Conservation (phyloP, 441 rosid species). For the Croton laevigatus region DNA sequence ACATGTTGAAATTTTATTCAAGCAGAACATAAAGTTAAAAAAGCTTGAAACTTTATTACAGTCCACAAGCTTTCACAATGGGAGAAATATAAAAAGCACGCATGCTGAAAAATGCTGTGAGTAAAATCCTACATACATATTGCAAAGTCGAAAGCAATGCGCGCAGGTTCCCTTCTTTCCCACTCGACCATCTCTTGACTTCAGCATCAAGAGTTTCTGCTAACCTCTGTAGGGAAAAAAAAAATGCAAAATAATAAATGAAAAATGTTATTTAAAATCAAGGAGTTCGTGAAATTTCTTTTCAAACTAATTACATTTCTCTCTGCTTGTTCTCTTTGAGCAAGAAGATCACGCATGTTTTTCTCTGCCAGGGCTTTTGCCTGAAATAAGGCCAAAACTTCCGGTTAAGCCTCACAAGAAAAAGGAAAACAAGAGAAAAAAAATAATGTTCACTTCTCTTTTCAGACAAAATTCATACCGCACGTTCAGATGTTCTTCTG, state of each 20-base stretch:
- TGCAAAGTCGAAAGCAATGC: conserved; percentile 94
- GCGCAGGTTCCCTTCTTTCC: conserved; percentile 92
- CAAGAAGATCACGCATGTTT: conserved; percentile 88
- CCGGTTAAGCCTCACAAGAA: conserved; percentile 9
- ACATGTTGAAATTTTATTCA: neutral
- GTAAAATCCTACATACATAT: conserved; percentile 57
- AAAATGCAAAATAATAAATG: conserved; percentile 15
- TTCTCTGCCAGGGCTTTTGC: conserved; percentile 97
- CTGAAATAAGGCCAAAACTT: conserved; percentile 35
- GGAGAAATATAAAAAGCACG: conserved; percentile 11
- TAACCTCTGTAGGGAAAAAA: conserved; percentile 53
- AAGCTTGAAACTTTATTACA: too few species aligned
- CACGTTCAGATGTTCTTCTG: conserved; percentile 89
- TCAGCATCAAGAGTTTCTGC: conserved; percentile 90
- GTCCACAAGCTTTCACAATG: neutral
- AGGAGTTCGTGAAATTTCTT: neutral
- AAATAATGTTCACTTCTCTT: neutral
- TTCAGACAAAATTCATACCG: conserved; percentile 39
- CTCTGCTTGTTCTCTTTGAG: conserved; percentile 90
- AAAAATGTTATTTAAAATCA: neutral
- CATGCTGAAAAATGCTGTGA: conserved; percentile 7
- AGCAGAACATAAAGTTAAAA: neutral
- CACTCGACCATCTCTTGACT: conserved; percentile 91
- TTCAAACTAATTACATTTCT: conserved; percentile 50
- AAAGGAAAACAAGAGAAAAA: neutral